Evolutionary conservation across 2,329 filamentous ascomycete genomes (phyloP), one percentile per base, ranked within the genome.

Genomic region (Xylogone sp.): DNA sequence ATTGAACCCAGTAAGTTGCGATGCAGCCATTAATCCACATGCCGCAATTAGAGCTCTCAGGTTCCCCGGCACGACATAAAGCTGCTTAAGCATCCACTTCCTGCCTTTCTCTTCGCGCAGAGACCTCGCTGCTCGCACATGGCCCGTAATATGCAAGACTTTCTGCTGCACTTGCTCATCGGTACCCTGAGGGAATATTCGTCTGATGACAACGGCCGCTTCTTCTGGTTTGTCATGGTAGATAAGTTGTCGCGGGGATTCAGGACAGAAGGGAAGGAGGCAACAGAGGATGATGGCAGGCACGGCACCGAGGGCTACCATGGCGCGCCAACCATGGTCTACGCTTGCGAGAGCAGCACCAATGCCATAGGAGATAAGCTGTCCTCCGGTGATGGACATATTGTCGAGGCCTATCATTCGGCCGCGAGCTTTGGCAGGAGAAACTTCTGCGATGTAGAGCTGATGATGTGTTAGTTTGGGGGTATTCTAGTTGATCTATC

Each of bases 1-100:
- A 55, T 75, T 75, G 63, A 75, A 75, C 2, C 73, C 73, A 2
- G 67, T 66, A n/a, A 76, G 49, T 34, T 79, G 76, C 13, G 68
- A 72, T 42, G 78, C 73, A 18, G 73, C 75, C 74, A 78, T 78
- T n/a, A 78, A 59, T n/a, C 73, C 71, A 50, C 75, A 78, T 2
- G 73, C 75, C 42, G 68, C 64, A 39, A 76, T 60, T 13, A 77
- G 62, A 12, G 74, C 73, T 10, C 75, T 69, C 45, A 74, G 66
- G 51, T 75, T 76, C n/a, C 65, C 59, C 1, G 71, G 69, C 13
- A 69, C 63, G 12, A 66, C 64, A 51, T 77, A 73, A 21, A 79
- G 70, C 56, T 75, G 70, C 60, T 74, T 75, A 51, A 75, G 60
- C 9, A 71, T 66, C 57, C 67, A 71, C 62, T 71, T 72, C 3